A percentile compares a stretch with the other conserved stretches of the same genome.
phyloP scores from a whole-genome alignment of 2,329 filamentous ascomycete genomes.

The Fusarium heterosporum region DNA sequence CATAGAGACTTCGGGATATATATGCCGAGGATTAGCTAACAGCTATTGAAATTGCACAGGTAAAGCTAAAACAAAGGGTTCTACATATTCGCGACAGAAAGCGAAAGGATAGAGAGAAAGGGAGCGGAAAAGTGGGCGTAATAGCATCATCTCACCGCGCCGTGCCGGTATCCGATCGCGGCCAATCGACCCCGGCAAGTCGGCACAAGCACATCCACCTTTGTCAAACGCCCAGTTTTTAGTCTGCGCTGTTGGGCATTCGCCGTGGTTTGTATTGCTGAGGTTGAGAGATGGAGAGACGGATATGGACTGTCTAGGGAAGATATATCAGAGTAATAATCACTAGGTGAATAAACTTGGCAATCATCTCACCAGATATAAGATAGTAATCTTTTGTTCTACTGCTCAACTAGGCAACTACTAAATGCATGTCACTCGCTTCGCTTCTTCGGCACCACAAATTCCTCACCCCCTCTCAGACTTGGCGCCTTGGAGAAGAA shows the following conservation, averaged over 20 bases:
- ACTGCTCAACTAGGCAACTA: not conserved
- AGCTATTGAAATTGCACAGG: not conserved
- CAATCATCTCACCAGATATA: too few species aligned
- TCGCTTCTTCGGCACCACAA: conserved; percentile 37
- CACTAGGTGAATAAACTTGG: not conserved
- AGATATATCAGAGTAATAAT: not conserved
- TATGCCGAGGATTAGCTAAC: conserved; percentile 15
- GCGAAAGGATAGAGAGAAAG: not conserved
- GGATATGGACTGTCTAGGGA: not conserved
- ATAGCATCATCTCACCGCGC: conserved; percentile 49
- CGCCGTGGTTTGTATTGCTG: not conserved
- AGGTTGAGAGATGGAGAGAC: not conserved
- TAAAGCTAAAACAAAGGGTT: not conserved
- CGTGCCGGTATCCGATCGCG: conserved; percentile 48
- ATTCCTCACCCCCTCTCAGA: conserved; percentile 10
- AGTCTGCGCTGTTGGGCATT: conserved; percentile 4
- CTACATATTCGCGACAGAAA: not conserved
- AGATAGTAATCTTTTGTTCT: too few species aligned
- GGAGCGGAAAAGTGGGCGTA: conserved; percentile 31
- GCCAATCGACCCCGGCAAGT: conserved; percentile 49
- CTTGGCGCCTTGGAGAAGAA: too few species aligned
- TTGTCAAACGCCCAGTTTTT: conserved; percentile 36
- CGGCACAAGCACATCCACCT: conserved; percentile 46
- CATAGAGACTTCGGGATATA: conserved; percentile 14
- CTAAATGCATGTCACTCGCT: conserved; percentile 16